Conservation (phyloP, 345 rosid genomes). For the Citrus sp. region DNA sequence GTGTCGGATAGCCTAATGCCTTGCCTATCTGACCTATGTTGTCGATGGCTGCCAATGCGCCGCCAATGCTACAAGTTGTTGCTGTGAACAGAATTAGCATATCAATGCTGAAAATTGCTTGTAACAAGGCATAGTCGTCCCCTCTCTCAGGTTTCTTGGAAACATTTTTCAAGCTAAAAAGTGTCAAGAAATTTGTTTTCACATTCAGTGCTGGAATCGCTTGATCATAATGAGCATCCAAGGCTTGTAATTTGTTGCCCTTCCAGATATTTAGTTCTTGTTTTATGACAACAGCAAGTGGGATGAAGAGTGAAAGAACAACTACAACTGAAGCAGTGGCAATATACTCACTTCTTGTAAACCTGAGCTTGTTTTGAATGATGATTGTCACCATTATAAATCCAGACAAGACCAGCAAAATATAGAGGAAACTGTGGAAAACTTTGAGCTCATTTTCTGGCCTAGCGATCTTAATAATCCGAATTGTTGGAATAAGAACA, state of each 20-base stretch:
- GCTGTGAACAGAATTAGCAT: conserved; percentile 49
- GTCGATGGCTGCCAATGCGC: conserved; percentile 43
- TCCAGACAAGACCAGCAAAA: conserved; percentile 45
- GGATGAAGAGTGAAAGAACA: conserved; percentile 30
- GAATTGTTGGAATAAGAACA: conserved; percentile 37
- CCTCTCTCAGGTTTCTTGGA: conserved; percentile 54
- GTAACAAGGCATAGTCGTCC: conserved; percentile 48
- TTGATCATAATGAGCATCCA: conserved; percentile 11
- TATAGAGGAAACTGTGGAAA: conserved; percentile 40
- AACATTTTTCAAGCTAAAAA: conserved; percentile 32
- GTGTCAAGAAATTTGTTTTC: neutral
- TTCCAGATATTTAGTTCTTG: conserved; percentile 41
- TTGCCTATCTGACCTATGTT: conserved; percentile 46
- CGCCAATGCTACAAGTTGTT: conserved; percentile 45
- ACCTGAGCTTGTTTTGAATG: conserved; percentile 35
- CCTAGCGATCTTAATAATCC: conserved; percentile 31
- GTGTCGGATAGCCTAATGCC: conserved; percentile 37
- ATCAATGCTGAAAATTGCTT: conserved; percentile 54
- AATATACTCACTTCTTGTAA: conserved; percentile 28
- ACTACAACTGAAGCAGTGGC: conserved; percentile 38
- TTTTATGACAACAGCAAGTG: conserved; percentile 37
- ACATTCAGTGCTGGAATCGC: neutral
- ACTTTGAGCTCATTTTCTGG: conserved; percentile 39
- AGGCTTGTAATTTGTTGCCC: conserved; percentile 16
- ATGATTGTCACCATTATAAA: conserved; percentile 45